These are phyloP conservation scores for Coemansia brasiliensis DNA, from an alignment of 192 early-diverging fungal species.

Conservation along the genomic window DNA sequence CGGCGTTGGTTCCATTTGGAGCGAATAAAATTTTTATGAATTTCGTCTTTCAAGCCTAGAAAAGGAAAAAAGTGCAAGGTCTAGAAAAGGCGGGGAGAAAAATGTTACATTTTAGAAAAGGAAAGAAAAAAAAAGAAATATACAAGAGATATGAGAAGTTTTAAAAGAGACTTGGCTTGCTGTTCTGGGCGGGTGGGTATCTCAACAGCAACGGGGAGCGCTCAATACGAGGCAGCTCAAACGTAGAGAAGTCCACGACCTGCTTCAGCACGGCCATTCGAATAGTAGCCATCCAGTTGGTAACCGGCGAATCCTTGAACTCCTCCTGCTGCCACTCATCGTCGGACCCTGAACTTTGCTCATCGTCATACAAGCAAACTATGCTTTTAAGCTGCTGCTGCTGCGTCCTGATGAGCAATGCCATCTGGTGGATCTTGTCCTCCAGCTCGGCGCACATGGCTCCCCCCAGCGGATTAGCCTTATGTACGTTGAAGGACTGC, in stretches of 20 bases:
- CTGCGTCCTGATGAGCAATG: conserved; percentile 40
- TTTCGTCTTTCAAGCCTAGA: too few relatives aligned
- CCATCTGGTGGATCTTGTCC: conserved; percentile 47
- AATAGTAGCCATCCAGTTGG: conserved; percentile 30
- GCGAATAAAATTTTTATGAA: too few relatives aligned
- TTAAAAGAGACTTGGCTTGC: too few relatives aligned
- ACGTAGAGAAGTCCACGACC: conserved; percentile 29
- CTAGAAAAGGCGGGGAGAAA: background rate
- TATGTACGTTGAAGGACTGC: conserved; percentile 11
- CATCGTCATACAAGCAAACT: conserved; percentile 13
- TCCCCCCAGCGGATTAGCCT: conserved; percentile 44
- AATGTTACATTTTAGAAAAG: background rate
- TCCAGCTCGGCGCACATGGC: conserved; percentile 45
- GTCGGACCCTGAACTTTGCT: background rate
- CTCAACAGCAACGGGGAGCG: conserved; percentile 12
- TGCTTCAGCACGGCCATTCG: conserved; percentile 29
- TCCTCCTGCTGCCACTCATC: background rate
- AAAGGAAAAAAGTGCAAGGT: background rate
- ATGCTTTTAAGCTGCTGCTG: conserved; percentile 25
- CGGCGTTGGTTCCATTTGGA: conserved; percentile 4
- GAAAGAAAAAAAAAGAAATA: conserved; percentile 2
- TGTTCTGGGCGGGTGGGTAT: background rate
- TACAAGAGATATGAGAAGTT: background rate
- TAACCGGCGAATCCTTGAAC: background rate
- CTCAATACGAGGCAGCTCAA: conserved; percentile 30